Evolutionary conservation across 345 rosid species (phyloP).

Genomic region (Excoecaria agallocha): DNA sequence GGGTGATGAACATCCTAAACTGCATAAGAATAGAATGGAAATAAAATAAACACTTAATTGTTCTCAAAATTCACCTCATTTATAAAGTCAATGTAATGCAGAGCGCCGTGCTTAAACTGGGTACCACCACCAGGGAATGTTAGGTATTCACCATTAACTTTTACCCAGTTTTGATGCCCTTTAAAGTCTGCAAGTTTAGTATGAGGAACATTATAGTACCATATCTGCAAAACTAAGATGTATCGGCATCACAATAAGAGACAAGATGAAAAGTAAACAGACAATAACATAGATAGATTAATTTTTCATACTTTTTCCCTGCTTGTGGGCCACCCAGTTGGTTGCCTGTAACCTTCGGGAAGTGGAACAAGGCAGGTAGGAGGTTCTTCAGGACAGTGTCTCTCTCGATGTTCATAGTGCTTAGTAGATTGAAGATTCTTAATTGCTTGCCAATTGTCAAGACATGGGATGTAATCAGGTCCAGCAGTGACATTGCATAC

Average conservation of each 20-base stretch:
- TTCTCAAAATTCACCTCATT: constrained; percentile 50
- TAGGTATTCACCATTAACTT: constrained; percentile 84
- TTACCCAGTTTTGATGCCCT: constrained; percentile 99
- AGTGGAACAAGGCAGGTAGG: constrained; percentile 88
- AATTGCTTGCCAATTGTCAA: constrained; percentile 84
- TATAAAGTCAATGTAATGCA: constrained; percentile 89
- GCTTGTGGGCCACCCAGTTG: constrained; percentile 92
- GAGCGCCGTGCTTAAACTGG: constrained; percentile 89
- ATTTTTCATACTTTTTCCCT: constrained; percentile 70
- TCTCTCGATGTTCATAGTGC: constrained; percentile 96
- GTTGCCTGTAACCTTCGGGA: constrained; percentile 76
- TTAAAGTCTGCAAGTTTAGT: constrained; percentile 82
- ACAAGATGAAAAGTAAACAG: not conserved
- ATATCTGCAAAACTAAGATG: constrained; percentile 52
- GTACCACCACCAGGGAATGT: constrained; percentile 99
- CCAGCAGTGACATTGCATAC: constrained; percentile 87
- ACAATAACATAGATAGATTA: constrained; percentile 1
- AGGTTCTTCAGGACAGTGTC: constrained; percentile 88
- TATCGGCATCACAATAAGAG: constrained; percentile 1
- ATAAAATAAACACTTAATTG: not conserved
- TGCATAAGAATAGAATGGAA: not conserved
- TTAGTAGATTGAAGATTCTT: constrained; percentile 63
- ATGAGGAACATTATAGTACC: constrained; percentile 92
- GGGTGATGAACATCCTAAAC: not conserved
- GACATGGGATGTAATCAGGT: constrained; percentile 93